Evolutionary conservation across 768 basidiomycete species (phyloP).

Genomic region (Nevesoporus exiguus): DNA sequence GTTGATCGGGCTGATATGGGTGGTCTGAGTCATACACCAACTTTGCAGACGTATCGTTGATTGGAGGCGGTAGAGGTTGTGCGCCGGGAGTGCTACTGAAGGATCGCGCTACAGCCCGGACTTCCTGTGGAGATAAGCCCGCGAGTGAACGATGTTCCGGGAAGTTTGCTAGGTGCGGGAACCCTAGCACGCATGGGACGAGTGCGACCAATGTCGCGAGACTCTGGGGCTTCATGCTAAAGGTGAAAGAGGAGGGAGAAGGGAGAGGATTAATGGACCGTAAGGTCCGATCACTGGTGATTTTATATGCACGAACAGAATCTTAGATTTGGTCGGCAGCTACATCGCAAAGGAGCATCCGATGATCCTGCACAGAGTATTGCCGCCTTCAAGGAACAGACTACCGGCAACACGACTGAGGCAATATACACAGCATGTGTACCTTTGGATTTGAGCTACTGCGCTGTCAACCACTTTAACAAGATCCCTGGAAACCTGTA

Average conservation of each 20-base stretch:
- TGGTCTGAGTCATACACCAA: conserved; percentile 18
- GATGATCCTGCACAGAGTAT: neutral
- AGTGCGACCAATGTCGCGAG: conserved; percentile 2
- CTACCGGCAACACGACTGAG: neutral
- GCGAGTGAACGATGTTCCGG: conserved; percentile 22
- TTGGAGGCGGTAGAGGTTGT: conserved; percentile 20
- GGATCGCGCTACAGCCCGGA: conserved; percentile 9
- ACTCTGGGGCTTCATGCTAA: conserved; percentile 7
- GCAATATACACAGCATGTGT: no score
- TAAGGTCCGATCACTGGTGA: neutral
- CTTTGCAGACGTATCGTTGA: conserved; percentile 25
- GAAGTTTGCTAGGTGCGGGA: conserved; percentile 15
- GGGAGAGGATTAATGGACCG: neutral
- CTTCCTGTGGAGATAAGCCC: conserved; percentile 16
- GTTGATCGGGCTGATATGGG: conserved; percentile 10
- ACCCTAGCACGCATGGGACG: conserved; percentile 8
- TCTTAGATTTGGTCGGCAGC: neutral
- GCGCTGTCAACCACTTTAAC: no score
- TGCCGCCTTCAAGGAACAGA: neutral
- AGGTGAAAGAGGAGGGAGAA: neutral
- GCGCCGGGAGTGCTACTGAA: conserved; percentile 22
- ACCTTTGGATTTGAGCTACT: no score
- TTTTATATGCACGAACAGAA: conserved; percentile 1
- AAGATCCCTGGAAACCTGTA: no score
- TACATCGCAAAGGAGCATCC: neutral